Conservation (phyloP, 2,329 filamentous ascomycete species). For the Cytospora schulzeri region DNA sequence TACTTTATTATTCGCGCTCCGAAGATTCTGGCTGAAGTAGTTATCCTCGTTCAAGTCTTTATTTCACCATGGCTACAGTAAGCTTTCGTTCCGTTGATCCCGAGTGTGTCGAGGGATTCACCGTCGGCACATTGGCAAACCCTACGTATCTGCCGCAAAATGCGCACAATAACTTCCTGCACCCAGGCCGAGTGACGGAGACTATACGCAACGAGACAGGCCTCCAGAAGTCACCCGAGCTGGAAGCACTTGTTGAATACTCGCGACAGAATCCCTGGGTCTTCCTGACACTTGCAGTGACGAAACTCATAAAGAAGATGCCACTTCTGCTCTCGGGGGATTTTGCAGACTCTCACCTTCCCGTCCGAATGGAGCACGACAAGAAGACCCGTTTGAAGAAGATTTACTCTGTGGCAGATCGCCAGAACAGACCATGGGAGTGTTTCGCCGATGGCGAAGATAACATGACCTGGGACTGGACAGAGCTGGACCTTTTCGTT, state of each 20-base stretch:
- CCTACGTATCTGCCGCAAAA: not conserved
- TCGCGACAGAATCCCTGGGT: not conserved
- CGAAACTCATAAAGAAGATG: not conserved
- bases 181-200: not conserved
- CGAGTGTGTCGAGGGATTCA: not conserved
- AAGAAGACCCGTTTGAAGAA: not conserved
- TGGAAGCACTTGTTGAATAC: not conserved
- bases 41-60: too few relatives aligned
- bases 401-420: not conserved
- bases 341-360: not conserved
- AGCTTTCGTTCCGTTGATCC: not conserved
- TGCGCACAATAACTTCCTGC: not conserved
- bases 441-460: not conserved
- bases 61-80: not conserved
- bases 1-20: too few relatives aligned
- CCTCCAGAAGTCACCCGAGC: not conserved
- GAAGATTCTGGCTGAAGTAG: too few relatives aligned
- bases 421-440: not conserved
- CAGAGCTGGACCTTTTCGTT: not conserved
- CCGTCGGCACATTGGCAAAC: not conserved
- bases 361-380: not conserved
- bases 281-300: not conserved
- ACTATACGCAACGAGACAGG: not conserved
- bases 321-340: not conserved
- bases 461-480: not conserved